Percentiles rank a stretch among this genome's conserved stretches.
phyloP scores from a whole-genome alignment of 805 yeast species.

The Novakomyces olei region DNA sequence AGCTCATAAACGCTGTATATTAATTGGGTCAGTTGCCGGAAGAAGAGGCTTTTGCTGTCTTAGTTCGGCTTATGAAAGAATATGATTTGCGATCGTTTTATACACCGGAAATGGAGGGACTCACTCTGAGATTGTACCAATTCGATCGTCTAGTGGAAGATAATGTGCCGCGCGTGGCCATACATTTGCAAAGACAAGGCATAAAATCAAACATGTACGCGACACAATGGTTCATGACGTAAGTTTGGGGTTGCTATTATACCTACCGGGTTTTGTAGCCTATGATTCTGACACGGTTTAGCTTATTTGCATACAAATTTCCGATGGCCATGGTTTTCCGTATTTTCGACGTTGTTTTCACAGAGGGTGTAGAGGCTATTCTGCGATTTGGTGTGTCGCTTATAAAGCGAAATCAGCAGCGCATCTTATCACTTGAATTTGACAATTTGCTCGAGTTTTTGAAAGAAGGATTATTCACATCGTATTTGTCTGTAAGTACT shows the following conservation, averaged over 20 bases:
- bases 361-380: slow-evolving; percentile 78
- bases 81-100: slow-evolving; percentile 63
- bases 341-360: slow-evolving; percentile 66
- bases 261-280: too few species aligned
- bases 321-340: slow-evolving; percentile 74
- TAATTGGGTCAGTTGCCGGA: too few species aligned
- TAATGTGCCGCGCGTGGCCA: slow-evolving; percentile 42
- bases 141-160: slow-evolving; percentile 76
- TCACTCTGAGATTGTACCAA: slow-evolving; percentile 65
- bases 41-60: slow-evolving; percentile 61
- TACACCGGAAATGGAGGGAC: slow-evolving; percentile 82
- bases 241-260: too few species aligned
- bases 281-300: too few species aligned
- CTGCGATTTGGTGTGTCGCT: slow-evolving; percentile 66
- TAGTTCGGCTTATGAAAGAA: slow-evolving; percentile 62
- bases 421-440: slow-evolving; percentile 39
- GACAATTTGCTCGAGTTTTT: slow-evolving; percentile 57
- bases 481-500: too few species aligned
- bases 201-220: too few species aligned
- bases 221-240: too few species aligned
- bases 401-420: slow-evolving; percentile 43
- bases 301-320: slow-evolving; percentile 83
- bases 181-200: too few species aligned
- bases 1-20: too few species aligned
- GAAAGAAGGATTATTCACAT: slow-evolving; percentile 57